Percentiles rank a stretch among this genome's conserved stretches.
These are phyloP conservation scores for Nymphaea colorata DNA, from an alignment of 164 flowering plant genomes.

Conservation along the genomic window DNA sequence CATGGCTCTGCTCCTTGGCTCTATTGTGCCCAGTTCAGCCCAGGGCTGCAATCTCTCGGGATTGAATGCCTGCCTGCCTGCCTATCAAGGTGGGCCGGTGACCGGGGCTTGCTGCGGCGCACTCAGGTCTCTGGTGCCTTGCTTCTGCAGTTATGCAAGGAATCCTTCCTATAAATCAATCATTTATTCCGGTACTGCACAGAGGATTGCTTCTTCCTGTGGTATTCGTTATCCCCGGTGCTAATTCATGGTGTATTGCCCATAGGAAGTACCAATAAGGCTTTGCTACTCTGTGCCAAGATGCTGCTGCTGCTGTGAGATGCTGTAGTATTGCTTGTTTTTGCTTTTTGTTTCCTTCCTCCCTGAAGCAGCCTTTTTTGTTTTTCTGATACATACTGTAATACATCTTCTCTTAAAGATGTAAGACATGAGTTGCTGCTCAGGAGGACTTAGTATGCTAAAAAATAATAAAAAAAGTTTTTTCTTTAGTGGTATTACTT, in stretches of 20 bases:
- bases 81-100: background rate
- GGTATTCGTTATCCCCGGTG: background rate
- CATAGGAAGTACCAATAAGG: background rate
- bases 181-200: background rate
- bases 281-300: background rate
- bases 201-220: background rate
- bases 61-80: background rate
- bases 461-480: no score
- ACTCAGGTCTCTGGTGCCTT: background rate
- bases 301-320: no score
- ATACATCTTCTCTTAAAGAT: no score
- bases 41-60: background rate
- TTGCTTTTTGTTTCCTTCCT: no score
- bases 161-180: background rate
- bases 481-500: no score
- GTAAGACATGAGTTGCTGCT: no score
- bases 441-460: no score
- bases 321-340: no score
- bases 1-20: background rate
- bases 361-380: no score
- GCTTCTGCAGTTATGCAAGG: background rate
- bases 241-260: background rate
- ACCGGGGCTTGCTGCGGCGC: background rate
- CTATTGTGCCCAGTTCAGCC: background rate
- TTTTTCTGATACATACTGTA: no score